These are phyloP conservation scores for Botrytis galanthina DNA, from an alignment of 2,329 filamentous ascomycete species.

Conservation along the genomic window DNA sequence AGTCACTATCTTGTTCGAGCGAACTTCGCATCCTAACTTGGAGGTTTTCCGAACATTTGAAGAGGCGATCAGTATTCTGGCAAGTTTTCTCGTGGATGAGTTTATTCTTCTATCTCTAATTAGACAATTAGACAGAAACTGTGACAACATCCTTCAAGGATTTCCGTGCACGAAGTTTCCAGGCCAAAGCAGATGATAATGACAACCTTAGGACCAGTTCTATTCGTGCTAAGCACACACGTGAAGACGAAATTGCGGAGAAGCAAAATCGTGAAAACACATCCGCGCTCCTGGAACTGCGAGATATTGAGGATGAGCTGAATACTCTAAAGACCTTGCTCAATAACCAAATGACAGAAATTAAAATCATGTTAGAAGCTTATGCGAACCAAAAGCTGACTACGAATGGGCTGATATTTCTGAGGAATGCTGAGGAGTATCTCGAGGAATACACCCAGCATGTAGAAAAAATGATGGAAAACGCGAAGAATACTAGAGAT, in stretches of 20 bases:
- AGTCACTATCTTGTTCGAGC: background rate
- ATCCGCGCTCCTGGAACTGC: conserved; percentile 20
- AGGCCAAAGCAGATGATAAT: conserved; percentile 16
- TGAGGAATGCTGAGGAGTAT: conserved; percentile 10
- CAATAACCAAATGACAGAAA: background rate
- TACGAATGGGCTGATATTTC: conserved; percentile 13
- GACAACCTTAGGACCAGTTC: conserved; percentile 14
- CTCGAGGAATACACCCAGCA: conserved; percentile 17
- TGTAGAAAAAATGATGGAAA: conserved; percentile 8
- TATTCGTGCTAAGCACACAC: conserved; percentile 20
- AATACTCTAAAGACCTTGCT: conserved; percentile 19
- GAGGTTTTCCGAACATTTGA: conserved; percentile 20
- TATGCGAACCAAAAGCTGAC: conserved; percentile 7
- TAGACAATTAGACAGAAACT: conserved; percentile 16
- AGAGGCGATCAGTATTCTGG: conserved; percentile 24
- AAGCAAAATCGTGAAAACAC: conserved; percentile 24
- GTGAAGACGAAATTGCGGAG: conserved; percentile 15
- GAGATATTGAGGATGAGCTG: conserved; percentile 24
- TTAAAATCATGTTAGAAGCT: conserved; percentile 11
- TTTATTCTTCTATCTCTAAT: background rate
- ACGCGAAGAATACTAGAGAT: background rate
- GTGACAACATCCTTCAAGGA: conserved; percentile 22
- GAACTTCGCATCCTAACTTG: background rate
- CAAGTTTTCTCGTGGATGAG: background rate
- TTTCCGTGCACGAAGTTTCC: conserved; percentile 20